A percentile compares a stretch with the other conserved stretches of the same genome.
Conservation (phyloP, 305 asterid species). For the Ajuga reptans region DNA sequence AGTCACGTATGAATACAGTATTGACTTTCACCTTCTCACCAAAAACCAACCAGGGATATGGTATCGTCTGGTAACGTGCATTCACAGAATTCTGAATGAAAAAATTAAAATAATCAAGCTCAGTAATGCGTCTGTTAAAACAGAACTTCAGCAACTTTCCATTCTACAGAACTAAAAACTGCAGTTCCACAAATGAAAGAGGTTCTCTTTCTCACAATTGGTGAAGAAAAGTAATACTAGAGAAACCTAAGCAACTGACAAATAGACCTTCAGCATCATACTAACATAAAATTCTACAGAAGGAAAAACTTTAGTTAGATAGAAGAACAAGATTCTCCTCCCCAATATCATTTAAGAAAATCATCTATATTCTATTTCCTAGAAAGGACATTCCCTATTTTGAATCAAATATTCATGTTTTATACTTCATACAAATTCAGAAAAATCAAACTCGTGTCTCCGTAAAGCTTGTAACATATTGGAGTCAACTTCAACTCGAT, state of each 20-base stretch:
- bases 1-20: constrained; percentile 91
- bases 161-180: not conserved
- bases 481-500: not conserved
- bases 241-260: not conserved
- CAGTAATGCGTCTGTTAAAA: constrained; percentile 9
- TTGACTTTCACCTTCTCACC: constrained; percentile 97
- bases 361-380: not conserved
- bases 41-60: constrained; percentile 95
- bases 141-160: constrained; percentile 8
- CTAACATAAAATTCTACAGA: not conserved
- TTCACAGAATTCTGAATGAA: constrained; percentile 84
- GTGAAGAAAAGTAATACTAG: not conserved
- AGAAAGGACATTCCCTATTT: not conserved
- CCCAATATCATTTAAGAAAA: not conserved
- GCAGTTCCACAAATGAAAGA: constrained; percentile 1
- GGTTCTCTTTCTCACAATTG: not conserved
- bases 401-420: not conserved
- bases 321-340: not conserved
- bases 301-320: not conserved
- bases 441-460: not conserved
- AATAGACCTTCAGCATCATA: not conserved
- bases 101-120: constrained; percentile 7
- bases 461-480: not conserved
- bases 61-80: constrained; percentile 91
- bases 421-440: not conserved